These are phyloP conservation scores for Exobasidium cylindrosporum DNA, from an alignment of 1,284 basidiomycete species.

Conservation along the genomic window DNA sequence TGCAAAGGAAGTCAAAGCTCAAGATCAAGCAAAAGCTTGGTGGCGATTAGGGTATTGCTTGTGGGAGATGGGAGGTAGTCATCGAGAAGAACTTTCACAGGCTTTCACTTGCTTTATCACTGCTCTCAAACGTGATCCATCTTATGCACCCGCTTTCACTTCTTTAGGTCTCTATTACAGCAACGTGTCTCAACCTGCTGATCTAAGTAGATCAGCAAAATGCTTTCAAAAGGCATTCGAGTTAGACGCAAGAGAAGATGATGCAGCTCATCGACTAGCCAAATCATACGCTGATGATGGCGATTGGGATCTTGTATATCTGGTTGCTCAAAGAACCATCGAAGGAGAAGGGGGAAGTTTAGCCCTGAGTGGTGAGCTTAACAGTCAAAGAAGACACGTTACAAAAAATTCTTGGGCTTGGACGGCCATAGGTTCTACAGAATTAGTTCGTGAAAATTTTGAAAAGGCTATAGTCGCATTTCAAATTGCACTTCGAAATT, in stretches of 20 bases:
- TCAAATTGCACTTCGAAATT: constrained; percentile 80
- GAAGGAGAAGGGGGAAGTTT: constrained; percentile 63
- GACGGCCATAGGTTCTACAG: constrained; percentile 92
- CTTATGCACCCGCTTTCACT: constrained; percentile 87
- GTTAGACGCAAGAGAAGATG: constrained; percentile 80
- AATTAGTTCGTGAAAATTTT: constrained; percentile 73
- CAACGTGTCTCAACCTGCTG: constrained; percentile 69
- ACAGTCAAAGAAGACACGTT: constrained; percentile 28
- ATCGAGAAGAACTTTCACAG: constrained; percentile 37
- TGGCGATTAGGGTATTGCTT: constrained; percentile 78
- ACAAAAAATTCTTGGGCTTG: constrained; percentile 91
- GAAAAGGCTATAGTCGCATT: constrained; percentile 77
- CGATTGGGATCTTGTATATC: constrained; percentile 94
- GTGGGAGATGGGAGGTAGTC: constrained; percentile 69
- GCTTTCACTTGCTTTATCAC: constrained; percentile 69
- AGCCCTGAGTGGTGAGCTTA: constrained; percentile 24
- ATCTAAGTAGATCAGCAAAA: constrained; percentile 80
- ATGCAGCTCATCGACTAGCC: constrained; percentile 79
- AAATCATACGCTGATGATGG: constrained; percentile 85
- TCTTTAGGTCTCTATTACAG: constrained; percentile 87
- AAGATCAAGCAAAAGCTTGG: constrained; percentile 68
- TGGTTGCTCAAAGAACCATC: constrained; percentile 84
- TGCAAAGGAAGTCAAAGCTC: constrained; percentile 57
- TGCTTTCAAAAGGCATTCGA: constrained; percentile 99
- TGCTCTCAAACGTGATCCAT: constrained; percentile 71